Evolutionary conservation across 2,329 filamentous ascomycete species (phyloP), one percentile per base, ranked within the genome.

Genomic region (Aspergillus phoenicis): DNA sequence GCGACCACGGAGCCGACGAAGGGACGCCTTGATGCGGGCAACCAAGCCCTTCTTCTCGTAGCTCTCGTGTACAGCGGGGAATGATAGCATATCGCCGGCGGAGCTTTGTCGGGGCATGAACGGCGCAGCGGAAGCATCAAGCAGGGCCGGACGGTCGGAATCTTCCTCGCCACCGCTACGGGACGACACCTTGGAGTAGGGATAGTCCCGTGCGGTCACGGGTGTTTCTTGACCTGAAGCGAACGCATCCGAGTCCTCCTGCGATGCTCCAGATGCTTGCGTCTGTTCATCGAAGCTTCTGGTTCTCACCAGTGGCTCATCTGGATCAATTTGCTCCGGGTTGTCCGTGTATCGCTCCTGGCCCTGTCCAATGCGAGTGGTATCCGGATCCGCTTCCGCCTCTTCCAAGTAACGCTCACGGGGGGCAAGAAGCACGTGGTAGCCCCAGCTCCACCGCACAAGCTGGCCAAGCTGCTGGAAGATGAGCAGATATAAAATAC

Each of bases 391-490:
- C 41, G 77, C 71, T 38, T 79, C 77, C 3, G 70, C 70, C 52
- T 77, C 77, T 66, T 80, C 80, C 51, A 80, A 70, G 62, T 81
- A 81, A 22, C 81, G 77, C 17, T 89, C 87, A 66, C 91, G 90
- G 17, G 94, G 92, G 17, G 93, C 93, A n/a, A 99, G 82, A 17
- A 99, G 83, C 39, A 98, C 89, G 70, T 97, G 93, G 76, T 97
- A 98, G 10, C 95, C 95, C 95, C 95, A 99, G 64, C 91, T 97
- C 95, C 95, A 99, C 61, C 95, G 87, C 20, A 99, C 89, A 26
- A 98, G 82, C 77, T 99, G 95, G 22, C 95, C 95, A 3, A 99
- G 86, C 75, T 99, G 95, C 79, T 99, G 95, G 80, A 99, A 99
- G 67, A 99, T 96, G 63, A 99, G 84, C 10, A 99, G 84, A 73